A percentile compares a stretch with the other conserved stretches of the same genome.
phyloP scores from a whole-genome alignment of 1,139 yeast species.

The Kodamaea ohmeri region DNA sequence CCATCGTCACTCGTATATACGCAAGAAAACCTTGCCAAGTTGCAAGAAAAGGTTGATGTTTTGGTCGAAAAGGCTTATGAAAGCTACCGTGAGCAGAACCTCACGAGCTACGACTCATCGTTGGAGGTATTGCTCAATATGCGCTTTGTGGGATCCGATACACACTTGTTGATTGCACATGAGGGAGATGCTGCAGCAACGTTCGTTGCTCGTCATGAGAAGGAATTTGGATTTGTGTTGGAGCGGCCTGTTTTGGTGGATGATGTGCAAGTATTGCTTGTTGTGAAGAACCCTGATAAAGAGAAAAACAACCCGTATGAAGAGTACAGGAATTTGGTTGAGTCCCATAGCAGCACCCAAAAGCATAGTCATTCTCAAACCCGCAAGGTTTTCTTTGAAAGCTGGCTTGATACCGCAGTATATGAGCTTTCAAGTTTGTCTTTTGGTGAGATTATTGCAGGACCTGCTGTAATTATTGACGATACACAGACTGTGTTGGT shows the following conservation, averaged over 20 bases:
- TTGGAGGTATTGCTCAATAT: constrained; percentile 70
- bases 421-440: constrained; percentile 48
- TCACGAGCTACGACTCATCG: constrained; percentile 24
- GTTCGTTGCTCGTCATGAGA: constrained; percentile 33
- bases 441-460: constrained; percentile 54
- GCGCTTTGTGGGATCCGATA: constrained; percentile 85
- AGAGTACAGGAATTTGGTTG: constrained; percentile 24
- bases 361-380: constrained; percentile 15
- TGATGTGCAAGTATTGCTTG: constrained; percentile 62
- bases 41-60: constrained; percentile 26
- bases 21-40: constrained; percentile 17
- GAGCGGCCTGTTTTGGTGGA: constrained; percentile 64
- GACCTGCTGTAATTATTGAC: constrained; percentile 85
- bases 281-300: constrained; percentile 34
- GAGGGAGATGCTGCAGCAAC: constrained; percentile 24
- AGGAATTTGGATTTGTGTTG: constrained; percentile 43
- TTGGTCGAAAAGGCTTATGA: constrained; percentile 27
- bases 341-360: constrained; percentile 6
- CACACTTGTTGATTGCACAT: constrained; percentile 64
- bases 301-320: constrained; percentile 33
- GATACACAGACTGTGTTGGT: constrained; percentile 83
- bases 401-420: constrained; percentile 53
- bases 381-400: constrained; percentile 30
- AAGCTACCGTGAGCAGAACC: constrained; percentile 34
- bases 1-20: constrained; percentile 43